Base-by-base conservation (phyloP, 352 stramenopile species). In the Globisporangium camurandrum region DNA sequence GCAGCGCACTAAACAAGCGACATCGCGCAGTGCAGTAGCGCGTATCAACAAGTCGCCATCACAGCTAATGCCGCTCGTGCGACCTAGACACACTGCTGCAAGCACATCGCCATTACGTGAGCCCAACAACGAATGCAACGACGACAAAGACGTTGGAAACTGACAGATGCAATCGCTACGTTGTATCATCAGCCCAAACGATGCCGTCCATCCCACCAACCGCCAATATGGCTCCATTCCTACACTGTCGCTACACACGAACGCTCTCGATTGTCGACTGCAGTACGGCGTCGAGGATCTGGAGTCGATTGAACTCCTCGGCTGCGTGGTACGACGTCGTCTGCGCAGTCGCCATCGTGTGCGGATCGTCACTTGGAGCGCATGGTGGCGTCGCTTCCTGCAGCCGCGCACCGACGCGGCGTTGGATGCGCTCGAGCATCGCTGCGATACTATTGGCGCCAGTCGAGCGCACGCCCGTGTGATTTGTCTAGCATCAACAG, bases 281-380 rank as follows among this genome's bases (percentile, higher is more conserved):
- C 22, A 84, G 51, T 26, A 65, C 62, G 38, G 67, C 71, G 58
- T 84, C 64, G 30, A 84, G 47, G 22, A 84, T 64, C 41, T 76
- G 61, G n/a, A 81, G 47, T 26, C 73, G 69, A 12, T 55, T 60
- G 33, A 49, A 51, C 28, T 64, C 46, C 43, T 48, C 54, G 27
- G 2, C 16, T 19, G 44, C 27, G 20, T 39, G 28, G 42, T 54
- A 39, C 17, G 56, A 49, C 7, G 30, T 20, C 19, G 43, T 30
- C 33, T 12, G 20, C 3, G 30, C 19, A 28, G n/a, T 12, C 16
- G 9, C 19, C 43, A 27, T 27, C 0, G n/a, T 12, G n/a, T 54
- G 40, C 0, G 33, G 7, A 30, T 41, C 14, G 26, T 51, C n/a
- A n/a, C n/a, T n/a, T n/a, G n/a, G 26, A 8, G 20, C 34, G 22